Evolutionary conservation across 225 moss, liverwort and hornwort genomes (phyloP), one percentile per base, ranked within the genome.

Genomic region (Straminergon stramineum): DNA sequence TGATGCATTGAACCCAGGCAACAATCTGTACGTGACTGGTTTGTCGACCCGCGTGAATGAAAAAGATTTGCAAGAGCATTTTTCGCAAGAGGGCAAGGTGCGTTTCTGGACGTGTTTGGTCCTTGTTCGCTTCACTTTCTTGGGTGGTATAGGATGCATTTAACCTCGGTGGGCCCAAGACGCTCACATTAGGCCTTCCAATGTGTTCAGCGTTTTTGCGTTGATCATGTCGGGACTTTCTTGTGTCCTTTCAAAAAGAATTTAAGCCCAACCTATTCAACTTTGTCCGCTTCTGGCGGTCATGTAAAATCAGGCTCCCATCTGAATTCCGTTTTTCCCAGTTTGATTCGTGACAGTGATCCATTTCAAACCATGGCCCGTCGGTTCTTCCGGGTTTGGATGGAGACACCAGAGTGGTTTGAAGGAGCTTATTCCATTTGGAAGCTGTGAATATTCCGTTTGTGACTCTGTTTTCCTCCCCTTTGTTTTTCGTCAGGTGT

Each of bases 21-120:
- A 98, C 87, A 97, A 98, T 88, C 92, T 98, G 13, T 98, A 98
- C 82, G 98, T 98, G 32, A 98, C 98, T 63, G 98, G 98, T 66
- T 86, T 98, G 56, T 98, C 98, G 34, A 98, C 98, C 15, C 96
- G 98, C 30, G 98, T 98, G 66, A 98, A 98, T 75, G 98, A 98
- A 89, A 98, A 97, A 39, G 97, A 97, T 85, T 88, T 98, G 66
- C 94, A 96, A 89, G 98, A 98, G 83, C 98, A 97, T 79, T 98
- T 98, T 71, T 98, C 98, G 9, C 90, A 94, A 85, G 98, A 98
- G 91, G 98, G 98, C 81, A 98, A 98, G 97, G 98, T 97, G 75
- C 48, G 68, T 81, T 83, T 48, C 35, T 60, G 73, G 68, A 81
- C 28, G 24, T 63, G 58, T 58, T 69, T 66, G 55, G 56, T 22